Evolutionary conservation across 2,329 filamentous ascomycete species (phyloP).

Genomic region (Dryadomyces quercivorus): DNA sequence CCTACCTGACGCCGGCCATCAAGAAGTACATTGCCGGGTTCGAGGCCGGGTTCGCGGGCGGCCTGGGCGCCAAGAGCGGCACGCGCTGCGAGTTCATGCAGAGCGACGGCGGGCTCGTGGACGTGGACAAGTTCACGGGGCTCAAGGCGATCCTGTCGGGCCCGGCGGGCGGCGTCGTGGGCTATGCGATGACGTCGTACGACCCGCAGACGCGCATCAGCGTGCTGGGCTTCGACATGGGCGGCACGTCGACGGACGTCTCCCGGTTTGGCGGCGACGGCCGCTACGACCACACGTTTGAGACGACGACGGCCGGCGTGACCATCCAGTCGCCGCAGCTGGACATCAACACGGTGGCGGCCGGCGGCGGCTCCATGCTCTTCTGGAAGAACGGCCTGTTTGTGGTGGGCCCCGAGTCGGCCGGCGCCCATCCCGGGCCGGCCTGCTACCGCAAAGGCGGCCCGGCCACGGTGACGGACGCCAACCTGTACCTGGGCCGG

Average conservation of each 20-base stretch:
- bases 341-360: slow-evolving; percentile 90
- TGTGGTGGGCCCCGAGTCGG: slow-evolving; percentile 80
- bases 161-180: slow-evolving; percentile 59
- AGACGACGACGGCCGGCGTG: slow-evolving; percentile 61
- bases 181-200: slow-evolving; percentile 62
- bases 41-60: slow-evolving; percentile 51
- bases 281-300: slow-evolving; percentile 49
- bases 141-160: slow-evolving; percentile 53
- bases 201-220: slow-evolving; percentile 53
- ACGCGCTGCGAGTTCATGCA: slow-evolving; percentile 68
- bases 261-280: slow-evolving; percentile 63
- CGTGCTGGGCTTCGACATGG: slow-evolving; percentile 73
- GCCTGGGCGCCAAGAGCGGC: slow-evolving; percentile 28
- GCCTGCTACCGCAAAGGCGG: slow-evolving; percentile 86
- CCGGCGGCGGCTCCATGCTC: slow-evolving; percentile 72
- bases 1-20: slow-evolving; percentile 61
- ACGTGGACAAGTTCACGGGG: slow-evolving; percentile 12
- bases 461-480: slow-evolving; percentile 85
- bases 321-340: slow-evolving; percentile 85
- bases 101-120: slow-evolving; percentile 36
- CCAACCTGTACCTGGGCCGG: slow-evolving; percentile 74
- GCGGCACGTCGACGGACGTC: slow-evolving; percentile 82
- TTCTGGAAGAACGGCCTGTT: slow-evolving; percentile 88
- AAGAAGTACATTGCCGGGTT: slow-evolving; percentile 59
- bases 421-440: slow-evolving; percentile 78